Evolutionary conservation across 257 asterid species (phyloP).

Genomic region (Scutellaria barbata): DNA sequence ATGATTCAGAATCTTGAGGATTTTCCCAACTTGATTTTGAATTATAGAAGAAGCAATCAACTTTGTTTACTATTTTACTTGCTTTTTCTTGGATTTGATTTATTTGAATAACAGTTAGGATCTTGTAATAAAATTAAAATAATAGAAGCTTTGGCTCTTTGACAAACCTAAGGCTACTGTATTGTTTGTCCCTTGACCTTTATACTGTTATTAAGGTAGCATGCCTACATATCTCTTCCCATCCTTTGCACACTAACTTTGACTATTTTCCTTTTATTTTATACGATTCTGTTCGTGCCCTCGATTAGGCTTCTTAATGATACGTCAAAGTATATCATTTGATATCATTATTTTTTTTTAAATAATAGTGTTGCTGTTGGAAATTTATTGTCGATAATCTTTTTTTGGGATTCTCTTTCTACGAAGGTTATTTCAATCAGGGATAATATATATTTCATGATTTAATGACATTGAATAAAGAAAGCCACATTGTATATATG

Average conservation of each 20-base stretch:
- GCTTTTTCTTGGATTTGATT: conserved; percentile 27
- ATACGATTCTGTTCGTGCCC: background rate
- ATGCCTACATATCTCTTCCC: background rate
- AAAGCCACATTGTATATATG: conserved; percentile 1
- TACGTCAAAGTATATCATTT: background rate
- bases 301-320: background rate
- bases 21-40: conserved; percentile 39
- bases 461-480: background rate
- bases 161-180: conserved; percentile 26
- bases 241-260: conserved; percentile 13
- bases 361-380: background rate
- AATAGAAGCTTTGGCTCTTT: conserved; percentile 39
- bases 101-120: conserved; percentile 25
- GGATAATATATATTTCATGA: no score
- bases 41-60: conserved; percentile 40
- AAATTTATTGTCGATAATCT: background rate
- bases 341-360: background rate
- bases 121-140: conserved; percentile 24
- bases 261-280: conserved; percentile 12
- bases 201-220: conserved; percentile 22
- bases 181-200: conserved; percentile 30
- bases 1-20: conserved; percentile 45
- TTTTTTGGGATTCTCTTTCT: background rate
- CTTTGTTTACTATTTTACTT: conserved; percentile 30
- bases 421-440: no score